Evolutionary conservation across 192 early-diverging fungal species (phyloP).

Genomic region (Backusella macrospora): DNA sequence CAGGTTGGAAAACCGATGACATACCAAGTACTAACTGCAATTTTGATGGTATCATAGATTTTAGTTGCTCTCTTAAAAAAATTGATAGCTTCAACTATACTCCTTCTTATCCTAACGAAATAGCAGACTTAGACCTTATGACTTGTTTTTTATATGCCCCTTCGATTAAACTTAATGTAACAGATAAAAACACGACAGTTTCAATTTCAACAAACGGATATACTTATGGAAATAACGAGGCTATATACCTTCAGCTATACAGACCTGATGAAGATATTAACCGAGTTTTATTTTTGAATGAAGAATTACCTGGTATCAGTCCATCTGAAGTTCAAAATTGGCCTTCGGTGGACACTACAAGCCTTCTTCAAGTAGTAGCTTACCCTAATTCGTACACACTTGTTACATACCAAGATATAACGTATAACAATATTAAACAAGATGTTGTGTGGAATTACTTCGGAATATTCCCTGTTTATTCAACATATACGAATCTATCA

Average conservation of each 20-base stretch:
- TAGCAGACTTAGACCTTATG: neutral
- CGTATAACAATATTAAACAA: neutral
- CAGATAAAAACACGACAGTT: neutral
- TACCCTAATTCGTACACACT: neutral
- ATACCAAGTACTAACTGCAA: neutral
- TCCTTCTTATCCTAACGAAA: neutral
- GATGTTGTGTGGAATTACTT: neutral
- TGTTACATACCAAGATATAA: neutral
- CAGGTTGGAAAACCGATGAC: neutral
- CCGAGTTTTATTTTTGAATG: neutral
- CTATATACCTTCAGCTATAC: slow-evolving; percentile 5
- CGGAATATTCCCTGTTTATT: neutral
- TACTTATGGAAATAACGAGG: neutral
- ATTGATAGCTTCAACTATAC: neutral
- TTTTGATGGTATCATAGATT: neutral
- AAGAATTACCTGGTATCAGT: neutral
- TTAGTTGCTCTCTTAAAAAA: neutral
- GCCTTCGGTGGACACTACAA: neutral
- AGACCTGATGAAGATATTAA: neutral
- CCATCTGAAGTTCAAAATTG: neutral
- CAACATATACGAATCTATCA: neutral
- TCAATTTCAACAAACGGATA: neutral
- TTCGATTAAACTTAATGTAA: neutral
- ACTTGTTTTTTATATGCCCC: neutral
- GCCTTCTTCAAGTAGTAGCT: neutral